These are phyloP conservation scores for Chamaecyparis obtusa DNA, from an alignment of 75 land plant genomes.

Conservation along the genomic window DNA sequence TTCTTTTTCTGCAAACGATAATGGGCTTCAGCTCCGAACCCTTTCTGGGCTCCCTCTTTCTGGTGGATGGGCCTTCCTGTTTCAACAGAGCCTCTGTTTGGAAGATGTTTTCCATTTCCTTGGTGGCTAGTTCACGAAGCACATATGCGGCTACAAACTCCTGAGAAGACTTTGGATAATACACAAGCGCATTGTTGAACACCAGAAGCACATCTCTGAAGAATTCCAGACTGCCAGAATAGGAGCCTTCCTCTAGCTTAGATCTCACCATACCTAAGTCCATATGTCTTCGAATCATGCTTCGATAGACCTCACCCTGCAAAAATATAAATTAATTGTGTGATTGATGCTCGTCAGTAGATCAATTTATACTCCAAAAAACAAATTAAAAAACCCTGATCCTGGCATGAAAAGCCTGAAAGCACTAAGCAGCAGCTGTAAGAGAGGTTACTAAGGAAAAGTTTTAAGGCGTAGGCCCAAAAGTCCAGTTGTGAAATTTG, in stretches of 20 bases:
- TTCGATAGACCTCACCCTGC: constrained; percentile 42
- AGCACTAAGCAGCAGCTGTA: not conserved
- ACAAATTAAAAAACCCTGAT: not conserved
- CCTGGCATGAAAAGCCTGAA: not conserved
- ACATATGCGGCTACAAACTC: constrained; percentile 48
- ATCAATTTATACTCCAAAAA: constrained; percentile 1
- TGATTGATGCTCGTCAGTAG: not conserved
- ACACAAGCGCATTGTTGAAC: constrained; percentile 63
- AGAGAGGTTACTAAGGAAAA: not conserved
- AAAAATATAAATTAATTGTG: not conserved
- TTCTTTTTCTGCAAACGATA: not conserved
- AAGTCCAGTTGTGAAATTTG: not conserved
- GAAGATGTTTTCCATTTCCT: constrained; percentile 32
- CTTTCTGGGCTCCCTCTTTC: not conserved
- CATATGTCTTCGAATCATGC: constrained; percentile 61
- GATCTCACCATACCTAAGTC: constrained; percentile 53
- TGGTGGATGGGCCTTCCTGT: not conserved
- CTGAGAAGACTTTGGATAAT: constrained; percentile 38
- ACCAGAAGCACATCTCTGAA: constrained; percentile 74
- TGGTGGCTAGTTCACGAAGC: constrained; percentile 29
- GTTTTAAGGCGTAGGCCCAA: not conserved
- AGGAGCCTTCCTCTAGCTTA: constrained; percentile 50
- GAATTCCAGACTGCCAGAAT: constrained; percentile 44
- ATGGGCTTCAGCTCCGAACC: not conserved
- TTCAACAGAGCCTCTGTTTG: not conserved